A percentile compares a stretch with the other conserved stretches of the same genome.
These are phyloP conservation scores for Backusella macrospora DNA, from an alignment of 192 early-diverging fungal genomes.

Conservation along the genomic window DNA sequence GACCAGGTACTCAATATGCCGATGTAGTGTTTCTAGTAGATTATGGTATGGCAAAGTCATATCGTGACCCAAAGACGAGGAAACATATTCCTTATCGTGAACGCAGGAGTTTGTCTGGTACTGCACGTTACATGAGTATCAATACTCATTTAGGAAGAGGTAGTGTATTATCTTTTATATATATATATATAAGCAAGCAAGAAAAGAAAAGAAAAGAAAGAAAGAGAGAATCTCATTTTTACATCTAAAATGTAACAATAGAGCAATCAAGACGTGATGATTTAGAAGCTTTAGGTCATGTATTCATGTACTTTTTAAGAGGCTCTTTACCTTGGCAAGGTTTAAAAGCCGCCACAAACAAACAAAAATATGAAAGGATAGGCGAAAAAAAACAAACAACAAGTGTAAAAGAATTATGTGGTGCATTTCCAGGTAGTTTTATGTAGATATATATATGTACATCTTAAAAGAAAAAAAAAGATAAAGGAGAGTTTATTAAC, in stretches of 20 bases:
- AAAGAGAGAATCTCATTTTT: too few species aligned
- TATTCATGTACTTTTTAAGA: conserved; percentile 98
- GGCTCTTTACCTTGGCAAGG: too few species aligned
- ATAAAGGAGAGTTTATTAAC: neutral
- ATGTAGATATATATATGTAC: neutral
- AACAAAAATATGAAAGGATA: conserved; percentile 99
- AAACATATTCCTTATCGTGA: conserved; percentile 96
- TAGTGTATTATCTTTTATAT: conserved; percentile 22
- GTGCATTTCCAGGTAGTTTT: conserved; percentile 72
- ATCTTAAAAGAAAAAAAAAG: neutral
- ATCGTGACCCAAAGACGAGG: conserved; percentile 91
- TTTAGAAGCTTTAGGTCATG: conserved; percentile 94
- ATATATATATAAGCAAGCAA: too few species aligned
- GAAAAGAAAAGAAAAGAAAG: too few species aligned
- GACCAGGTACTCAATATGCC: conserved; percentile 54
- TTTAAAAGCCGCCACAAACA: conserved; percentile 94
- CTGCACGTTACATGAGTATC: conserved; percentile 61
- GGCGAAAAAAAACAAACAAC: conserved; percentile 95
- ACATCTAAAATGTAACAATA: too few species aligned
- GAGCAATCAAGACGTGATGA: conserved; percentile 97
- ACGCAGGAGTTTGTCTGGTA: conserved; percentile 90
- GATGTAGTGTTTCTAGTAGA: conserved; percentile 85
- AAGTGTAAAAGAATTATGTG: conserved; percentile 83
- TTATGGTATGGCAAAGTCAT: conserved; percentile 98
- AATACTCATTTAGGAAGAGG: conserved; percentile 94